phyloP scores from a whole-genome alignment of 495 filamentous ascomycete species.

The Clavariopsis aquatica region DNA sequence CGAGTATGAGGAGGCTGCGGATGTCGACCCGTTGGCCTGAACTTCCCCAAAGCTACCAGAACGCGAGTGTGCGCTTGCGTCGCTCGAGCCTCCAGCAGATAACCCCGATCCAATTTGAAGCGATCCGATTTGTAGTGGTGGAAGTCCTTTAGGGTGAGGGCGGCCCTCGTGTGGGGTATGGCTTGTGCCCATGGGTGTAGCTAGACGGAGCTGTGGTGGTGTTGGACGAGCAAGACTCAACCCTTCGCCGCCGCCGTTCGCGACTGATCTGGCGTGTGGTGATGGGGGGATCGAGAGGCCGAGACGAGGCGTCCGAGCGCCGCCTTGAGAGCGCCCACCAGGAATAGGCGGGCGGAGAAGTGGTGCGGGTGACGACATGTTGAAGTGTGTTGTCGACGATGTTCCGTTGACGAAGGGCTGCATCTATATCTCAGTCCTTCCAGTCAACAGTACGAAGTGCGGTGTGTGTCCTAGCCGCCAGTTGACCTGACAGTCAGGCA shows the following conservation, averaged over 20 bases:
- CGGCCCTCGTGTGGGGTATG: conserved; percentile 61
- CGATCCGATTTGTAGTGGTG: conserved; percentile 52
- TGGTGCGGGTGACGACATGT: conserved; percentile 77
- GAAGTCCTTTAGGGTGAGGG: conserved; percentile 54
- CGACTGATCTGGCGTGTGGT: conserved; percentile 72
- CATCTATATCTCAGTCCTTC: conserved; percentile 23
- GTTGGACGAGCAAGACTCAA: conserved; percentile 42
- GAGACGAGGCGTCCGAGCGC: conserved; percentile 70
- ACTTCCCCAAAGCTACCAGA: conserved; percentile 74
- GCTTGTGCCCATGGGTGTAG: conserved; percentile 75
- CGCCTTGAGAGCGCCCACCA: conserved; percentile 64
- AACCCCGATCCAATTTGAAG: conserved; percentile 50
- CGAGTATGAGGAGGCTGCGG: conserved; percentile 79
- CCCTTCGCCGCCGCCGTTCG: conserved; percentile 37
- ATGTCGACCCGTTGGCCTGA: conserved; percentile 71
- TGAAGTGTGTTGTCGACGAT: conserved; percentile 34
- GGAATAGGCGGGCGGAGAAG: conserved; percentile 82
- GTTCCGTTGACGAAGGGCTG: conserved; percentile 12
- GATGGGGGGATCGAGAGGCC: conserved; percentile 87
- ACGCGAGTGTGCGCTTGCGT: conserved; percentile 72
- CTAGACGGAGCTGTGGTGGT: conserved; percentile 72
- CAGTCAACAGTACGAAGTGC: not conserved
- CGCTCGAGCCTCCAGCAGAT: conserved; percentile 61
- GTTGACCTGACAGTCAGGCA: conserved; percentile 9
- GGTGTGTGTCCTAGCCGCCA: not conserved